phyloP scores from a whole-genome alignment of 2,329 filamentous ascomycete species.

The Xylariales sp. region DNA sequence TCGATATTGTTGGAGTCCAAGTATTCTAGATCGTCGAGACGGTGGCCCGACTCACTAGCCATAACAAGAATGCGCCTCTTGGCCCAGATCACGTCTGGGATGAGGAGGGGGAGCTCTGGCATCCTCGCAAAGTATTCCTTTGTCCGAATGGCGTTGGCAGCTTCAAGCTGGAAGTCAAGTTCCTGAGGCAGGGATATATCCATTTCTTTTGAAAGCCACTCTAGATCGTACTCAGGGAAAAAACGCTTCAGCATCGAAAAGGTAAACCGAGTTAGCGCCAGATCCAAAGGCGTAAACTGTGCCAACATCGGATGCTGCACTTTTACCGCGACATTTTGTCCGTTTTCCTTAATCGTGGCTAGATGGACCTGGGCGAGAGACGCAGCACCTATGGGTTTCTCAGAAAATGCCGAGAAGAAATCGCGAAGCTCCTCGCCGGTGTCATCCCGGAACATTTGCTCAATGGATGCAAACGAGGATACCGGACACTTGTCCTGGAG shows the following conservation, averaged over 20 bases:
- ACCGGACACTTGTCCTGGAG: constrained; percentile 94
- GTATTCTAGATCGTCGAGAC: constrained; percentile 84
- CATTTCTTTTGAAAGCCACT: constrained; percentile 94
- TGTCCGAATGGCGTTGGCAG: constrained; percentile 74
- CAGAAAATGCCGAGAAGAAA: constrained; percentile 81
- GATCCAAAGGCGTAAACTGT: constrained; percentile 85
- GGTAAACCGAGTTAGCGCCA: constrained; percentile 81
- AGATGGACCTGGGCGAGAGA: constrained; percentile 93
- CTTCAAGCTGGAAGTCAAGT: constrained; percentile 84
- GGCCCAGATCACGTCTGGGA: constrained; percentile 87
- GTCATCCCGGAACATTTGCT: constrained; percentile 80
- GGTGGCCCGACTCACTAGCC: constrained; percentile 83
- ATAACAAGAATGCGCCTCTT: constrained; percentile 89
- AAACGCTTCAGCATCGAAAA: constrained; percentile 87
- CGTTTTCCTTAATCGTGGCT: constrained; percentile 75
- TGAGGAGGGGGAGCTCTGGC: constrained; percentile 73
- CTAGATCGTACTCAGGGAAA: constrained; percentile 96
- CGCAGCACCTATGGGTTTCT: constrained; percentile 81
- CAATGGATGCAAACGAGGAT: constrained; percentile 81
- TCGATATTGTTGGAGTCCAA: constrained; percentile 84
- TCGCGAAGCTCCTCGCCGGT: constrained; percentile 76
- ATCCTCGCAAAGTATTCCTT: constrained; percentile 76
- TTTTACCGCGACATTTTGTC: constrained; percentile 89
- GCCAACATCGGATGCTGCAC: constrained; percentile 88
- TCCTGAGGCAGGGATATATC: constrained; percentile 86